phyloP scores from a whole-genome alignment of 2,329 filamentous ascomycete species.

The Calonectria multiphialidica region DNA sequence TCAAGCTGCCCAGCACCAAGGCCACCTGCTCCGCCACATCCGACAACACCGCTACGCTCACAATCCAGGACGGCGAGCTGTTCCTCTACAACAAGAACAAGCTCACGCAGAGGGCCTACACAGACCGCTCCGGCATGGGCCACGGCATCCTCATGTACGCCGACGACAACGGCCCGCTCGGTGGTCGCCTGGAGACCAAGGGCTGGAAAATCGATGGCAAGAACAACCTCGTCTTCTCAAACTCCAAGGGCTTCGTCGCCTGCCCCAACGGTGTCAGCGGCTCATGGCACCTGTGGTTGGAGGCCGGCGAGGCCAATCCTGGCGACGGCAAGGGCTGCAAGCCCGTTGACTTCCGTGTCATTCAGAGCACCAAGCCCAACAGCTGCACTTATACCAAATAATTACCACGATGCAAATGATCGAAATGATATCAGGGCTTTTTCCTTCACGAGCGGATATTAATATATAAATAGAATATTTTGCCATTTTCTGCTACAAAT shows the following conservation, averaged over 20 bases:
- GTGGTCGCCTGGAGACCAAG: conserved; percentile 57
- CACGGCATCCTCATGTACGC: conserved; percentile 64
- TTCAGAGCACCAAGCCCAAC: conserved; percentile 45
- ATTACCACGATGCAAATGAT: background rate
- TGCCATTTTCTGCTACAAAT: no score
- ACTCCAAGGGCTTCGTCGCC: conserved; percentile 59
- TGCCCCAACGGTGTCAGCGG: conserved; percentile 60
- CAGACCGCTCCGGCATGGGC: conserved; percentile 70
- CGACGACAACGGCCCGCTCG: conserved; percentile 54
- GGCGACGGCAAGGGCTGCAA: conserved; percentile 52
- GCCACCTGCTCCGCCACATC: conserved; percentile 60
- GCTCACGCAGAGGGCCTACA: conserved; percentile 61
- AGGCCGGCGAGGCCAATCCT: conserved; percentile 48
- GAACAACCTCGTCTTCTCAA: conserved; percentile 59
- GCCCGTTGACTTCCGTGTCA: conserved; percentile 48
- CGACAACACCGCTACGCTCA: conserved; percentile 62
- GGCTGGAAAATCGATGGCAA: conserved; percentile 59
- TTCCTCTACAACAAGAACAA: conserved; percentile 58
- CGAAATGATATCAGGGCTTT: background rate
- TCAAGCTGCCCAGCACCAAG: conserved; percentile 57
- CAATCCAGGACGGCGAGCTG: conserved; percentile 57
- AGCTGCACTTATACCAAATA: conserved; percentile 50
- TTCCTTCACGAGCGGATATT: background rate
- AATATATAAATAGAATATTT: background rate
- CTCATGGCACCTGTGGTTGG: conserved; percentile 57